phyloP scores from a whole-genome alignment of 1,284 basidiomycete genomes.

The Heterobasidion irregulare region DNA sequence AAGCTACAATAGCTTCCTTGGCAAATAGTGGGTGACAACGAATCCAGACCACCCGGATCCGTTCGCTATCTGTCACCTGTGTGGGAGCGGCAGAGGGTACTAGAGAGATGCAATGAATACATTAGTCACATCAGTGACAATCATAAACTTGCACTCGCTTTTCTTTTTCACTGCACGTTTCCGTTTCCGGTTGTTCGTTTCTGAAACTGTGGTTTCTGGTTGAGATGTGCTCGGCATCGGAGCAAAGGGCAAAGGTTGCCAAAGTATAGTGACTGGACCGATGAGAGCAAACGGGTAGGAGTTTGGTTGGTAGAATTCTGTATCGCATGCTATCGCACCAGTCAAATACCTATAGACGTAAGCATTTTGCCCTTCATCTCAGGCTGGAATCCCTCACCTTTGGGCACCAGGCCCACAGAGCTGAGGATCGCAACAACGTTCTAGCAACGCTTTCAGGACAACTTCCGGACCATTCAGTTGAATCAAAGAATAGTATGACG shows the following conservation, averaged over 20 bases:
- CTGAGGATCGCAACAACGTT: conserved; percentile 55
- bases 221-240: not conserved
- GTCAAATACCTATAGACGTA: conserved; percentile 35
- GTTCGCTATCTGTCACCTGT: conserved; percentile 2
- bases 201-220: not conserved
- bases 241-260: conserved; percentile 38
- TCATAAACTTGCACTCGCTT: conserved; percentile 1
- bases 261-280: conserved; percentile 66
- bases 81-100: conserved; percentile 4
- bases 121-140: not conserved
- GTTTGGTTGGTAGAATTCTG: conserved; percentile 52
- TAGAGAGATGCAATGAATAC: not conserved
- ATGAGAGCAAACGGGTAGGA: conserved; percentile 66
- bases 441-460: conserved; percentile 45
- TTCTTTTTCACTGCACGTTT: conserved; percentile 13
- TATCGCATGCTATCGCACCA: conserved; percentile 53
- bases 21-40: conserved; percentile 72
- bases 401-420: conserved; percentile 44
- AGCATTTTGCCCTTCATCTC: not conserved
- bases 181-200: conserved; percentile 14
- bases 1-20: conserved; percentile 40
- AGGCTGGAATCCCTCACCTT: conserved; percentile 30
- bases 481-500: conserved; percentile 73
- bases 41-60: conserved; percentile 56
- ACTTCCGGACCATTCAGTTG: conserved; percentile 61